Base-by-base conservation (phyloP, 75 land plant species). In the Gnetum montanum region DNA sequence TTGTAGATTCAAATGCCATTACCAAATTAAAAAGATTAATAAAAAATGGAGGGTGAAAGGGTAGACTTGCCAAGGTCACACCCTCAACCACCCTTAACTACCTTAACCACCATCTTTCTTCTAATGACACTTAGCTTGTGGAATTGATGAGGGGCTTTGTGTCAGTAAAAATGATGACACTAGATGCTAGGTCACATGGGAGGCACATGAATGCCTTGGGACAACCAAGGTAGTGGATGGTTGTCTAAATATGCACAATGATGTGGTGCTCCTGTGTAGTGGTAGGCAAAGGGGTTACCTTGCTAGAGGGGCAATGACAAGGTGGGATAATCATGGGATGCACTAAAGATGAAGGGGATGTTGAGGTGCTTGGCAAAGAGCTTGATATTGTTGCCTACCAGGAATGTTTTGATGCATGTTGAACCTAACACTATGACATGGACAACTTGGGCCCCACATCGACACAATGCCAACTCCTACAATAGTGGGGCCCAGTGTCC, bases 401-500 rank as follows among this genome's bases (percentile, higher is more conserved):
- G 62, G 20, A 46, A 53, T 8, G 69, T 51, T 61, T 86, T 83
- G 13, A 31, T 13, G 37, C 52, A 40, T 1, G 15, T 25, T 4
- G 80, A 46, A 8, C 82, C 85, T 2, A 86, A 65, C 26, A 84
- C 88, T 4, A 88, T 77, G 59, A 89, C 43, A 8, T 80, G 69
- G 22, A 89, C 34, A n/a, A 31, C 34, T 0, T 80, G 72, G 0
- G 74, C 45, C 26, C 57, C 53, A 52, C 54, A 24, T 3, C 46
- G 31, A 34, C 57, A 59, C 38, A 75, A 64, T 18, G 82, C 71
- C 26, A 90, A 34, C 33, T 83, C 97, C 59, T 72, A 78, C 58
- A 84, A 46, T 55, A 87, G 72, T 7, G 97, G 80, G 0, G 97
- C 87, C 85, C 93, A 87, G 53, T 91, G 88, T 11, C 78, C 79